These are phyloP conservation scores for Lyophyllum atratum DNA, from an alignment of 768 basidiomycete species.

Conservation along the genomic window DNA sequence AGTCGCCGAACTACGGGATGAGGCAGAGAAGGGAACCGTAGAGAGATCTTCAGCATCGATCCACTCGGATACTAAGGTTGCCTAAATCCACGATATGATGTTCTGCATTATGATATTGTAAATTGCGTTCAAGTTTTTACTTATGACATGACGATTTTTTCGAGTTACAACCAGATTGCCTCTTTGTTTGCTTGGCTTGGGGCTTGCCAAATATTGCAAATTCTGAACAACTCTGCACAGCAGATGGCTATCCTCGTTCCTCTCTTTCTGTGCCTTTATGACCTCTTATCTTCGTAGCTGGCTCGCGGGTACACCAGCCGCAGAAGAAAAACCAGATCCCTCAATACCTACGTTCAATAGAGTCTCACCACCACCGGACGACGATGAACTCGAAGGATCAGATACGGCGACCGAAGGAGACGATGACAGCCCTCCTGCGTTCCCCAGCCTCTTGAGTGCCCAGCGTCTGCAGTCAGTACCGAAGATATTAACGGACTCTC, in stretches of 20 bases:
- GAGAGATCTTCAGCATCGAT: conserved; percentile 2
- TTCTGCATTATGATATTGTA: neutral
- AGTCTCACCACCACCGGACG: conserved; percentile 45
- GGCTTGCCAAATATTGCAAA: neutral
- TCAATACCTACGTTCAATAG: conserved; percentile 35
- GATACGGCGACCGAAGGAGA: conserved; percentile 34
- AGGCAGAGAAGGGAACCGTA: neutral
- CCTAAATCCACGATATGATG: neutral
- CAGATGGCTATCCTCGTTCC: neutral
- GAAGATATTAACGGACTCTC: conserved; percentile 44
- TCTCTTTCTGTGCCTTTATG: conserved; percentile 31
- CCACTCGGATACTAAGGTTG: neutral
- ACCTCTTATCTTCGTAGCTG: conserved; percentile 63
- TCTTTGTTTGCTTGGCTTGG: neutral
- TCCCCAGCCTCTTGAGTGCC: conserved; percentile 71
- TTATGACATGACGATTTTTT: neutral
- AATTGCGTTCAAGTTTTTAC: neutral
- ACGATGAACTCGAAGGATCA: conserved; percentile 39
- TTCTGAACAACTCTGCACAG: neutral
- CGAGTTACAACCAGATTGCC: neutral
- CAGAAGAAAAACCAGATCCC: conserved; percentile 18
- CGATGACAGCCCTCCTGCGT: conserved; percentile 69
- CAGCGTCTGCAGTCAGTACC: conserved; percentile 53
- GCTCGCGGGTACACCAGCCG: conserved; percentile 43
- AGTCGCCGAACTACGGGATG: conserved; percentile 24